Base-by-base conservation (phyloP, 2,329 filamentous ascomycete species). In the Aspergillus japonicus region DNA sequence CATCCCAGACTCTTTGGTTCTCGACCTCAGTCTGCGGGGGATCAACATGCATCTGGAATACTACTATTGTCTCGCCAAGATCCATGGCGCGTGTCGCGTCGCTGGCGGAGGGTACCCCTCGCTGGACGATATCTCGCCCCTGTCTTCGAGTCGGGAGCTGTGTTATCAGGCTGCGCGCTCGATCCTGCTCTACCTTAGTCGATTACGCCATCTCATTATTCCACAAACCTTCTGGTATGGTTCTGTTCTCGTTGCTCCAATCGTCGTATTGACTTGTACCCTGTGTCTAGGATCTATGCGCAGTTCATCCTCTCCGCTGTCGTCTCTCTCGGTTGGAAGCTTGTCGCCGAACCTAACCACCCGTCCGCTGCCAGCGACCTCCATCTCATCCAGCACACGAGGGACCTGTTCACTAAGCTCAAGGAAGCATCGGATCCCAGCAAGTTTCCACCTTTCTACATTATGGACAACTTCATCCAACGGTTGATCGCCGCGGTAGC, bases 1-100 rank as follows among this genome's bases (percentile, higher is more conserved):
- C 5, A 52, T 19, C 12, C 50, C 14, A 2, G 39, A 21, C 4
- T 5, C 29, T 16, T 59, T 60, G 2, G 65, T 69, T 35, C 69
- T 68, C 47, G 66, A 69, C 48, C 64, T 70, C 19, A 69, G 66
- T 51, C 51, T 70, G 8, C 64, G 68, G 1, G 68, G 68, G 1
- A 57, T 69, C 4, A 65, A 52, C 29, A 60, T 70, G 5, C 68
- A 71, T 31, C 24, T 71, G 33, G 68, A 69, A 48, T 71, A 71
- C 51, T 70, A 68, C 24, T 64, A 64, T 24, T 69, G 67, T 39
- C 50, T 71, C 1, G 62, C 62, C 1, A 69, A 64, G 39, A 68
- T 71, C 5, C 68, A 70, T 26, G 68, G 62, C 3, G 64, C 68
- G 6, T 68, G 51, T n/a, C 51, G 33, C 24, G 47, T 59, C 4